Evolutionary conservation across 2,329 filamentous ascomycete genomes (phyloP).

Genomic region (Penicillium paneum): DNA sequence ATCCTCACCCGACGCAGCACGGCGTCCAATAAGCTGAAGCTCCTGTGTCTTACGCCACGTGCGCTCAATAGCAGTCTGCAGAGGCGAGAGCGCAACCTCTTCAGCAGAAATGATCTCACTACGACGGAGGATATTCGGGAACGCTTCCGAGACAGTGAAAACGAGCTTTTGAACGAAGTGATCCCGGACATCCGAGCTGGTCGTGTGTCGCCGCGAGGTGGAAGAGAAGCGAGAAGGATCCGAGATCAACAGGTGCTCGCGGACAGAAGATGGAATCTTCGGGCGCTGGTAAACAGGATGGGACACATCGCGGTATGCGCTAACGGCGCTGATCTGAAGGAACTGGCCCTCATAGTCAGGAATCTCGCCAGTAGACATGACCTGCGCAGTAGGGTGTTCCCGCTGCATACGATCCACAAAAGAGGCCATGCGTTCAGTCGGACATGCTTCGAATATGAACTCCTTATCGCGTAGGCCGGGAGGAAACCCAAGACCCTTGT

Average conservation of each 20-base stretch:
- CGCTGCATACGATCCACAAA: slow-evolving; percentile 93
- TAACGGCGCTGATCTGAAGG: slow-evolving; percentile 75
- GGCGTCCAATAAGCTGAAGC: slow-evolving; percentile 71
- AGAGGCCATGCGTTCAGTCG: slow-evolving; percentile 70
- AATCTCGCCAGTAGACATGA: slow-evolving; percentile 66
- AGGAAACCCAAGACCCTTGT: slow-evolving; percentile 86
- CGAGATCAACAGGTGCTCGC: slow-evolving; percentile 81
- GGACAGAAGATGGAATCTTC: slow-evolving; percentile 75
- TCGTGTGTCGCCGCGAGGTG: slow-evolving; percentile 67
- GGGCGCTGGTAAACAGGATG: slow-evolving; percentile 85
- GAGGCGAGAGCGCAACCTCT: slow-evolving; percentile 65
- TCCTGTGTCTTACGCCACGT: slow-evolving; percentile 89
- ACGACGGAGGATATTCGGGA: slow-evolving; percentile 84
- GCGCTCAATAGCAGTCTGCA: slow-evolving; percentile 87
- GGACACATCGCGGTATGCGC: slow-evolving; percentile 72
- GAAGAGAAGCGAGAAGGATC: slow-evolving; percentile 76
- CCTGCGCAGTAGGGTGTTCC: slow-evolving; percentile 80
- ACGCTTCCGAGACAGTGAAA: slow-evolving; percentile 78
- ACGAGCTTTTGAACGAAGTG: slow-evolving; percentile 80
- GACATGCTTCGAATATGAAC: slow-evolving; percentile 82
- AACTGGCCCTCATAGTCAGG: slow-evolving; percentile 90
- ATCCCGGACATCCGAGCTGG: slow-evolving; percentile 63
- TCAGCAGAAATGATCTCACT: slow-evolving; percentile 75
- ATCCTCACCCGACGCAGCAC: slow-evolving; percentile 69
- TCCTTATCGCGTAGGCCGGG: slow-evolving; percentile 78